phyloP scores from a whole-genome alignment of 306 rosid genomes.

The Vicia faba region DNA sequence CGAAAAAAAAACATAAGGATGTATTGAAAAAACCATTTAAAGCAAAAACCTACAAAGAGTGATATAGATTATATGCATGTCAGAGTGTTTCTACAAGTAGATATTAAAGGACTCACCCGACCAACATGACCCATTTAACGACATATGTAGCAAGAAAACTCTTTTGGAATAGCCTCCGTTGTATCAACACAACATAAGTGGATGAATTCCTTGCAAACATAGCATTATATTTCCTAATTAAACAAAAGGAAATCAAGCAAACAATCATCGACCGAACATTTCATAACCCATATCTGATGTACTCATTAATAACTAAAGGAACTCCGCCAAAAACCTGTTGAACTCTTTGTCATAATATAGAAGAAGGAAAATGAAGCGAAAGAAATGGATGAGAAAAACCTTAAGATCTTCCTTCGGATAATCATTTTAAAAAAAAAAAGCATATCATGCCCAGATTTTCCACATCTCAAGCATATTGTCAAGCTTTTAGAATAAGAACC shows the following conservation, averaged over 20 bases:
- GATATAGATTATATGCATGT: no score
- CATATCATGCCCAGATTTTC: slow-evolving; percentile 87
- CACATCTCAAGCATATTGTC: slow-evolving; percentile 73
- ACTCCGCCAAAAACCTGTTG: slow-evolving; percentile 9
- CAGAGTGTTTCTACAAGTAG: no score
- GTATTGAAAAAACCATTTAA: no score
- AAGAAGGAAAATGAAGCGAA: slow-evolving; percentile 1
- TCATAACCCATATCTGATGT: slow-evolving; percentile 1
- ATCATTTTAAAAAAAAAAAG: slow-evolving; percentile 57
- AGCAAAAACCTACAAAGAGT: no score
- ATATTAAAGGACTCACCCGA: slow-evolving; percentile 58
- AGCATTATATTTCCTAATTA: slow-evolving; percentile 67
- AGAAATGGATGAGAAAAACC: slow-evolving; percentile 49
- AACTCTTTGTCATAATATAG: slow-evolving; percentile 22
- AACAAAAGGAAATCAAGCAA: slow-evolving; percentile 14
- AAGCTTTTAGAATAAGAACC: slow-evolving; percentile 39
- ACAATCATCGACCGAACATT: slow-evolving; percentile 6
- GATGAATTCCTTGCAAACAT: slow-evolving; percentile 81
- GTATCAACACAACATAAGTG: slow-evolving; percentile 66
- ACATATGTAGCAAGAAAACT: slow-evolving; percentile 81
- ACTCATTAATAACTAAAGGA: slow-evolving; percentile 6
- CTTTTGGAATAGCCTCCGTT: slow-evolving; percentile 39
- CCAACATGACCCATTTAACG: slow-evolving; percentile 88
- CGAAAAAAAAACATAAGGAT: no score
- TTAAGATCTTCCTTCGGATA: slow-evolving; percentile 68